Percentiles rank a stretch among this genome's conserved stretches.
Evolutionary conservation across 257 asterid species (phyloP).

Genomic region (Echites panduratus): DNA sequence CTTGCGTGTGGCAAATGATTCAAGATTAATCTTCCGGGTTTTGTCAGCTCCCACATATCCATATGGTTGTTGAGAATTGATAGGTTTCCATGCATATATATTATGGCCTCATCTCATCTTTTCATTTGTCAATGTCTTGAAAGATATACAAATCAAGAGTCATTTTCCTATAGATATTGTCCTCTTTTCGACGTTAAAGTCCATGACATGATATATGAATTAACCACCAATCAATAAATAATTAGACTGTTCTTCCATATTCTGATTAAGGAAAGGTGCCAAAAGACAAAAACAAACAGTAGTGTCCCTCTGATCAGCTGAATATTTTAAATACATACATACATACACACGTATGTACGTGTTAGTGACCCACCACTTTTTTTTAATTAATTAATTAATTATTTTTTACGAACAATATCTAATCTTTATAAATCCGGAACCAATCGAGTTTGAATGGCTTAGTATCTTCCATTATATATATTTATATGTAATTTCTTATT

Average conservation of each 20-base stretch:
- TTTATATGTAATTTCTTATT: no score
- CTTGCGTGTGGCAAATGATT: background rate
- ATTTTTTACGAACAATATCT: no score
- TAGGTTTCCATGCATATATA: background rate
- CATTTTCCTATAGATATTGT: constrained; percentile 14
- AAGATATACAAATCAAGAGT: constrained; percentile 10
- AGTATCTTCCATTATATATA: no score
- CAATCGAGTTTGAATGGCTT: no score
- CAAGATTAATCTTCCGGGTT: background rate
- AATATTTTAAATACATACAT: background rate
- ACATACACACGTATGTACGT: no score
- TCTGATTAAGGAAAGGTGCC: background rate
- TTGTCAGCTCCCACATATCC: background rate
- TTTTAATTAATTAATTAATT: no score
- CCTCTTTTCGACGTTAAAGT: background rate
- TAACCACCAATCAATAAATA: no score
- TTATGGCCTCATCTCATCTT: background rate
- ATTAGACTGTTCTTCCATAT: background rate
- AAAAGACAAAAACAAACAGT: background rate
- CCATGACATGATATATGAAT: no score
- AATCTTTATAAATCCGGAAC: no score
- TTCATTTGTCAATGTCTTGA: background rate
- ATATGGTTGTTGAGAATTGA: constrained; percentile 26
- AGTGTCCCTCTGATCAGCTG: background rate
- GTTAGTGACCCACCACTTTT: no score